Evolutionary conservation across 2,329 filamentous ascomycete species (phyloP).

Genomic region (Colletotrichum sp.): DNA sequence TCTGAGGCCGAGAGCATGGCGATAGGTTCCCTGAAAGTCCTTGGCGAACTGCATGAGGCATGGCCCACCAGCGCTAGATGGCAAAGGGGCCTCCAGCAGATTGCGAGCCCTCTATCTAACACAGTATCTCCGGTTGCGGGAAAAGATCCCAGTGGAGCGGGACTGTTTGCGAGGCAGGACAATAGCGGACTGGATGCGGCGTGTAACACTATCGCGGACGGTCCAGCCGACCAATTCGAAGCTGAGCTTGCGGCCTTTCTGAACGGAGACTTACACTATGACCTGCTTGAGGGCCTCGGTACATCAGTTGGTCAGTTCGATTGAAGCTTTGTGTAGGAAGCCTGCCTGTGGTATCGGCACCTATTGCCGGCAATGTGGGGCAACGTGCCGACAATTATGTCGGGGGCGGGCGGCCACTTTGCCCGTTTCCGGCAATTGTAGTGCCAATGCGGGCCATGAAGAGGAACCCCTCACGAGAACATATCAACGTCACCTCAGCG

Average conservation of each 20-base stretch:
- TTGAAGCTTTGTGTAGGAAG: neutral
- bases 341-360: neutral
- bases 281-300: neutral
- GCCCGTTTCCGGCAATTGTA: neutral
- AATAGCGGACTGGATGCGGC: neutral
- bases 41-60: neutral
- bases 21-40: neutral
- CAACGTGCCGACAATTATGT: neutral
- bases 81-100: neutral
- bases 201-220: neutral
- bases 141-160: accelerated
- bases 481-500: neutral
- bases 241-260: neutral
- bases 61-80: neutral
- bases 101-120: neutral
- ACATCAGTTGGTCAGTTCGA: neutral
- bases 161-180: accelerated
- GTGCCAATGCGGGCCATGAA: neutral
- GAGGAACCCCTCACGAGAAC: neutral
- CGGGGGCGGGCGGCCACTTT: neutral
- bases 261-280: neutral
- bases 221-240: neutral
- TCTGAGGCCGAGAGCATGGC: neutral
- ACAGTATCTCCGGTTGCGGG: neutral
- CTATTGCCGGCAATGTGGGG: neutral